Conservation (phyloP, 805 yeast species). For the Ogataea parapolymorpha region DNA sequence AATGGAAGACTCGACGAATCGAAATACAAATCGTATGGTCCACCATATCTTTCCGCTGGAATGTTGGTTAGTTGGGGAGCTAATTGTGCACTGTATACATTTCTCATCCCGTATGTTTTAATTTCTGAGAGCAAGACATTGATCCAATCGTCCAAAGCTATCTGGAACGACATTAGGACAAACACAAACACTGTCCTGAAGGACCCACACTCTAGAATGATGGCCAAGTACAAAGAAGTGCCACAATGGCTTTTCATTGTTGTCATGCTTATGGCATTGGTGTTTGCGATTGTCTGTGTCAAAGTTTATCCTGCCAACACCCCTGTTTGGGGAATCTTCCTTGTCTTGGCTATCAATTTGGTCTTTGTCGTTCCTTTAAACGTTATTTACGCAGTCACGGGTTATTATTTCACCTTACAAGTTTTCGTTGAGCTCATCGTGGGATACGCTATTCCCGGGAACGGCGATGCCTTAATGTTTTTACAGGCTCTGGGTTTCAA, state of each 20-base stretch:
- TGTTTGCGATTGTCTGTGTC: conserved; percentile 39
- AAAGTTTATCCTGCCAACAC: conserved; percentile 47
- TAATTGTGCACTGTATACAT: conserved; percentile 60
- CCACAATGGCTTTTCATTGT: conserved; percentile 70
- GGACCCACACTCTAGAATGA: conserved; percentile 38
- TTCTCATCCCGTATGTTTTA: conserved; percentile 22
- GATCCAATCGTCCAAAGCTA: conserved; percentile 38
- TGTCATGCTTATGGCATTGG: conserved; percentile 44
- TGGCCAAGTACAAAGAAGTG: conserved; percentile 59
- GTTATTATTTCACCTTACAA: conserved; percentile 54
- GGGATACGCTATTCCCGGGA: conserved; percentile 63
- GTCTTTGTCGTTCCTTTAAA: conserved; percentile 60
- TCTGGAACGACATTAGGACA: conserved; percentile 15
- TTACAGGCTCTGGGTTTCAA: conserved; percentile 59
- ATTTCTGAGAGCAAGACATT: conserved; percentile 34
- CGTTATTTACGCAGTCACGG: conserved; percentile 60
- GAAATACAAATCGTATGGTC: conserved; percentile 57
- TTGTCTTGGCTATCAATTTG: conserved; percentile 53
- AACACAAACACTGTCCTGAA: conserved; percentile 28
- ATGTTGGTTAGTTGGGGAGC: conserved; percentile 59
- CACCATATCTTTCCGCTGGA: conserved; percentile 57
- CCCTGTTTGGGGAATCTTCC: conserved; percentile 61
- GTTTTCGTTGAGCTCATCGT: conserved; percentile 62
- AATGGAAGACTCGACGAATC: conserved; percentile 41
- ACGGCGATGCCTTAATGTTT: conserved; percentile 59